Conservation (phyloP, 2,329 filamentous ascomycete species). For the Acephala macrosclerotiorum region DNA sequence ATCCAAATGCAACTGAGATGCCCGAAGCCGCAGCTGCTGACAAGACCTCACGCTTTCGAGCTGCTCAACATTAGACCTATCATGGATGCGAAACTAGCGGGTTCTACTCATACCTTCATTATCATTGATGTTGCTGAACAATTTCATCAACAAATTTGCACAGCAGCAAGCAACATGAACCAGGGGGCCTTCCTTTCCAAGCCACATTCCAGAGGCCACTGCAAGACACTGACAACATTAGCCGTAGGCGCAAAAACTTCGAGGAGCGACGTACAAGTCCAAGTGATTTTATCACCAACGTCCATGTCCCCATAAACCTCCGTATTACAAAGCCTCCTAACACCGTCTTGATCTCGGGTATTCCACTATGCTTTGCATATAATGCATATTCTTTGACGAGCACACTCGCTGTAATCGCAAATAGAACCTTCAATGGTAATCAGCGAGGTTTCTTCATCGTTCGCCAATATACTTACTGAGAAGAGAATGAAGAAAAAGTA, state of each 20-base stretch:
- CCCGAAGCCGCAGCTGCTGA: slow-evolving; percentile 83
- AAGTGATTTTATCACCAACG: slow-evolving; percentile 85
- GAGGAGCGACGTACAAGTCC: slow-evolving; percentile 70
- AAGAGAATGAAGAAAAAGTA: slow-evolving; percentile 88
- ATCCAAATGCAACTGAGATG: slow-evolving; percentile 66
- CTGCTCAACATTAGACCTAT: slow-evolving; percentile 53
- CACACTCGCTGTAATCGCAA: slow-evolving; percentile 79
- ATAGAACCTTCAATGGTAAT: slow-evolving; percentile 63
- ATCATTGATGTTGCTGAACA: slow-evolving; percentile 79
- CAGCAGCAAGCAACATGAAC: slow-evolving; percentile 98
- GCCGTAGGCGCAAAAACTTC: slow-evolving; percentile 9
- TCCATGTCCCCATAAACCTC: slow-evolving; percentile 87
- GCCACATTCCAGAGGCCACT: slow-evolving; percentile 93
- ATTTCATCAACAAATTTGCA: slow-evolving; percentile 91
- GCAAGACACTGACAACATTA: slow-evolving; percentile 73
- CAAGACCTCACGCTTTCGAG: slow-evolving; percentile 90
- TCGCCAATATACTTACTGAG: slow-evolving; percentile 64
- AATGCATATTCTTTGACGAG: slow-evolving; percentile 85
- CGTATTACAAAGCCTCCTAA: slow-evolving; percentile 93
- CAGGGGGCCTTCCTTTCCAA: slow-evolving; percentile 93
- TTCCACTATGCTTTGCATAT: slow-evolving; percentile 93
- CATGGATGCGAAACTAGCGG: slow-evolving; percentile 1
- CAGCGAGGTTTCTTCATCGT: background rate
- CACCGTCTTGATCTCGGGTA: slow-evolving; percentile 97
- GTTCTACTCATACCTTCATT: slow-evolving; percentile 74